Conservation (phyloP, 2,329 filamentous ascomycete species). For the Fusarium sp. region DNA sequence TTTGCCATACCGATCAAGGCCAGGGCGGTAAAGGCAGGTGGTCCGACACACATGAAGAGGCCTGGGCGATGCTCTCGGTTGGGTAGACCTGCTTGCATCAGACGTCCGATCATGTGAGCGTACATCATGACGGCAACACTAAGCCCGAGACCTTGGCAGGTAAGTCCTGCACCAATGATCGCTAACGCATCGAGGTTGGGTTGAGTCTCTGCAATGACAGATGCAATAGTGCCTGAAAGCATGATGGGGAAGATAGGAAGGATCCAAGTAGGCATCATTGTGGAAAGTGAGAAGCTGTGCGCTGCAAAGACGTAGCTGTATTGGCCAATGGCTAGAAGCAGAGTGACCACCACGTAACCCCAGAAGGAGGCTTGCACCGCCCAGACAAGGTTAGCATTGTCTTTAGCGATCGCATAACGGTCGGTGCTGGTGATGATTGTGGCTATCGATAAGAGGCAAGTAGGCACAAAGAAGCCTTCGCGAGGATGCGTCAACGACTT, state of each 20-base stretch:
- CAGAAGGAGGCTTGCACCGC: slow-evolving; percentile 74
- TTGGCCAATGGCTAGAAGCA: slow-evolving; percentile 70
- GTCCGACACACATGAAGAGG: slow-evolving; percentile 79
- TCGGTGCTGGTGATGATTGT: slow-evolving; percentile 75
- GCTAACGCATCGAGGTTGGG: slow-evolving; percentile 66
- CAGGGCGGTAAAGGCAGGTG: slow-evolving; percentile 75
- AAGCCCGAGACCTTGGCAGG: slow-evolving; percentile 76
- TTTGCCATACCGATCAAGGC: slow-evolving; percentile 74
- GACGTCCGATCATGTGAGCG: slow-evolving; percentile 73
- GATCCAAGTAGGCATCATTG: slow-evolving; percentile 80
- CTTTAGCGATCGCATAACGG: slow-evolving; percentile 69
- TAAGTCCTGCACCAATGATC: slow-evolving; percentile 73
- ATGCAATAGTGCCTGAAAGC: slow-evolving; percentile 76
- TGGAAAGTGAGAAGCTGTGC: slow-evolving; percentile 67
- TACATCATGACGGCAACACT: slow-evolving; percentile 77
- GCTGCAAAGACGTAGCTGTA: slow-evolving; percentile 74
- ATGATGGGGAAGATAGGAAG: slow-evolving; percentile 81
- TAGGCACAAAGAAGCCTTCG: slow-evolving; percentile 78
- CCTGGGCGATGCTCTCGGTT: slow-evolving; percentile 69
- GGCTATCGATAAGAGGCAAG: slow-evolving; percentile 74
- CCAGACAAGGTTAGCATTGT: slow-evolving; percentile 65
- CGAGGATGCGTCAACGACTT: slow-evolving; percentile 70
- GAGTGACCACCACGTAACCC: slow-evolving; percentile 70
- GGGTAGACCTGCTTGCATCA: slow-evolving; percentile 74
- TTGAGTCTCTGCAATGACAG: slow-evolving; percentile 70